Percentiles rank a stretch among this genome's conserved stretches.
These are phyloP conservation scores for Paspalum notatum DNA, from an alignment of 176 grass and related monocot species.

Conservation along the genomic window DNA sequence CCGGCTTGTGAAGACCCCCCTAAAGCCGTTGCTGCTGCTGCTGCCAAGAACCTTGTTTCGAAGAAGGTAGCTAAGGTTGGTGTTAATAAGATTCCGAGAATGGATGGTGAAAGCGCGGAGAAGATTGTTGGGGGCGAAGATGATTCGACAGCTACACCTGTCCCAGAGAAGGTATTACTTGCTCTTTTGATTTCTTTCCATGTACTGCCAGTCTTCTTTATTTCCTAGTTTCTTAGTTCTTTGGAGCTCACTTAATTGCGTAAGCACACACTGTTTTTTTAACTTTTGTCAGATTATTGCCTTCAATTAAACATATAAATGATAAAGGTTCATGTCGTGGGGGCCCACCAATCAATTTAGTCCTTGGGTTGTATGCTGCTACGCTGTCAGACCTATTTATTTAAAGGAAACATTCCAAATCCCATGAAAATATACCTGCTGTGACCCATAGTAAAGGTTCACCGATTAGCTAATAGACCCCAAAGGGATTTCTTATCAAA, in stretches of 20 bases:
- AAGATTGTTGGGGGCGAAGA: slow-evolving; percentile 75
- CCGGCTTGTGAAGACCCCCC: slow-evolving; percentile 45
- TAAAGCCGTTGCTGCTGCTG: slow-evolving; percentile 41
- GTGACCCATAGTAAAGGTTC: background rate
- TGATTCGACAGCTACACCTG: slow-evolving; percentile 55
- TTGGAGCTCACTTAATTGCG: slow-evolving; percentile 28
- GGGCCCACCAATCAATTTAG: background rate
- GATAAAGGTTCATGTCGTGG: background rate
- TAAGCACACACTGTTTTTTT: background rate
- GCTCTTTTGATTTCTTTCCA: slow-evolving; percentile 11
- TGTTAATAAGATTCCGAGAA: slow-evolving; percentile 55
- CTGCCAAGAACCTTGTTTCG: slow-evolving; percentile 48
- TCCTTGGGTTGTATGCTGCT: background rate
- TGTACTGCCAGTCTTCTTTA: background rate
- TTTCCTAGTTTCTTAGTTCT: slow-evolving; percentile 17
- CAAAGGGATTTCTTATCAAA: background rate
- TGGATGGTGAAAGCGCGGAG: slow-evolving; percentile 80
- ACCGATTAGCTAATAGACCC: background rate
- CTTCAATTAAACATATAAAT: background rate
- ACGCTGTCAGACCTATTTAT: background rate
- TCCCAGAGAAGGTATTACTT: slow-evolving; percentile 76
- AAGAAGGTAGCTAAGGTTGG: slow-evolving; percentile 42
- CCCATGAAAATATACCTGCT: slow-evolving; percentile 2
- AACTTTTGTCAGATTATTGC: background rate
- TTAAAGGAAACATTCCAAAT: slow-evolving; percentile 12